Conservation (phyloP, 2,329 filamentous ascomycete species). For the Trichoderma sp. region DNA sequence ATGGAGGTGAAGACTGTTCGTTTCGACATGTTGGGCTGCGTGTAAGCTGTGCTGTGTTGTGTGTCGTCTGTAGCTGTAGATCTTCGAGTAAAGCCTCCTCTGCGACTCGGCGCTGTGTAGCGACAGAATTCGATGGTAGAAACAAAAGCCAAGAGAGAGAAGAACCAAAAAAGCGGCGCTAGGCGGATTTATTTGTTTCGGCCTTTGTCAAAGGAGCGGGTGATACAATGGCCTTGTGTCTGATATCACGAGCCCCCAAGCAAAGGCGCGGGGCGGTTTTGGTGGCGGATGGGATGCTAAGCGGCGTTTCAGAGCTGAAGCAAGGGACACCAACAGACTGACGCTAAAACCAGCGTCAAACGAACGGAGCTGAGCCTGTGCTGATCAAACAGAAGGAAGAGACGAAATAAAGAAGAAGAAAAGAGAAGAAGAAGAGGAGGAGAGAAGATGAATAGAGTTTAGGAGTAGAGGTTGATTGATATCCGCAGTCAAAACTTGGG, state of each 20-base stretch:
- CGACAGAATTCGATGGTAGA: neutral
- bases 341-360: neutral
- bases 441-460: neutral
- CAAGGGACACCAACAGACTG: neutral
- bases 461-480: neutral
- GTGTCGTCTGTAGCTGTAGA: neutral
- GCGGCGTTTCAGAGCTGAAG: slow-evolving; percentile 18
- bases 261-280: neutral
- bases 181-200: neutral
- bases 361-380: neutral
- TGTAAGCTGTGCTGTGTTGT: neutral
- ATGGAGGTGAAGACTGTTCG: slow-evolving; percentile 73
- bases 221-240: slow-evolving; percentile 1
- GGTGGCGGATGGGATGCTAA: neutral
- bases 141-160: neutral
- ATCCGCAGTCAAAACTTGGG: neutral
- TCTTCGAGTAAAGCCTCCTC: neutral
- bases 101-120: neutral
- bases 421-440: too few relatives aligned
- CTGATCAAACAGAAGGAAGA: neutral
- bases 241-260: slow-evolving; percentile 15
- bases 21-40: slow-evolving; percentile 61
- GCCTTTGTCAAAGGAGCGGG: neutral
- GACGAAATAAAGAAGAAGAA: neutral
- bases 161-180: neutral